Evolutionary conservation across 1,139 yeast genomes (phyloP).

Genomic region (Suhomyces bolitotheri): DNA sequence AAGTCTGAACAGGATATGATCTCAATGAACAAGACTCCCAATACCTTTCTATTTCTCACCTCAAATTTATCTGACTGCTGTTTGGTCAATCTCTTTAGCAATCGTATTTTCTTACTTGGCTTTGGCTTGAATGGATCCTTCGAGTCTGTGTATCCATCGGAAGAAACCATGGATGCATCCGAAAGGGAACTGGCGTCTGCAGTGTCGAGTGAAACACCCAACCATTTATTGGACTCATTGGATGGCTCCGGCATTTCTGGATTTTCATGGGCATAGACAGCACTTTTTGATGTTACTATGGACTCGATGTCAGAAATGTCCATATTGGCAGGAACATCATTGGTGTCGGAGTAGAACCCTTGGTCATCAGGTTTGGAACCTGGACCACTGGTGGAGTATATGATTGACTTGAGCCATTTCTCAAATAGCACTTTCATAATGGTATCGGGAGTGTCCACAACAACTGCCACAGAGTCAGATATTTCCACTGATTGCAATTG

Average conservation of each 20-base stretch:
- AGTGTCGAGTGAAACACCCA: slow-evolving; percentile 7
- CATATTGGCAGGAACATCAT: slow-evolving; percentile 18
- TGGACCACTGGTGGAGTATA: slow-evolving; percentile 34
- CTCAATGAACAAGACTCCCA: slow-evolving; percentile 78
- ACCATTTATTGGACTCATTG: slow-evolving; percentile 1
- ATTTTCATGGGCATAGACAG: neutral
- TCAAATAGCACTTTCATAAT: slow-evolving; percentile 21
- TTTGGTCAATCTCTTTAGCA: slow-evolving; percentile 5
- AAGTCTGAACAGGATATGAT: slow-evolving; percentile 69
- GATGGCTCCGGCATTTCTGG: neutral
- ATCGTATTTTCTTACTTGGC: slow-evolving; percentile 10
- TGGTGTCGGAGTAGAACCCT: slow-evolving; percentile 41
- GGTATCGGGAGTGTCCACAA: slow-evolving; percentile 11
- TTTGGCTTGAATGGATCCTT: slow-evolving; percentile 1
- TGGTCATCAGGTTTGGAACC: slow-evolving; percentile 37
- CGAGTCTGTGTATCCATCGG: slow-evolving; percentile 10
- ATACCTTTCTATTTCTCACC: slow-evolving; percentile 44
- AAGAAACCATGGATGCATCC: slow-evolving; percentile 25
- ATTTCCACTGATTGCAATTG: slow-evolving; percentile 16
- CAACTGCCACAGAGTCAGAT: slow-evolving; percentile 13
- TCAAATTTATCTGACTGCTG: slow-evolving; percentile 23
- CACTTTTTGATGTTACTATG: slow-evolving; percentile 8
- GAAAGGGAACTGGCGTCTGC: slow-evolving; percentile 23
- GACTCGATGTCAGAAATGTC: slow-evolving; percentile 38
- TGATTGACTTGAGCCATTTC: slow-evolving; percentile 32